Evolutionary conservation across 345 rosid genomes (phyloP).

Genomic region (Lagerstroemia speciosa): DNA sequence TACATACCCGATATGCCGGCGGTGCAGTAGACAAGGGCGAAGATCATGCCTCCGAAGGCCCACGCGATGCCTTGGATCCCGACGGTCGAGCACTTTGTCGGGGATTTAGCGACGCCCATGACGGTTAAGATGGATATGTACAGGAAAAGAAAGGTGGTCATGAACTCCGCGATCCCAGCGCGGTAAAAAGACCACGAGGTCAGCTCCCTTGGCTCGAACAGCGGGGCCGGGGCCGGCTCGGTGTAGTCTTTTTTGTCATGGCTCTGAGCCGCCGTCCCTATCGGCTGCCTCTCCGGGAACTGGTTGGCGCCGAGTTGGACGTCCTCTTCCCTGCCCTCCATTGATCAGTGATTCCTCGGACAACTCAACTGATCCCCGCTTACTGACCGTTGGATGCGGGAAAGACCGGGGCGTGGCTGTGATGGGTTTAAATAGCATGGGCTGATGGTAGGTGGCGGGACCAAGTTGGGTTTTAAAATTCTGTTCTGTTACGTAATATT

Average conservation of each 20-base stretch:
- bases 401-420: not conserved
- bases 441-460: not conserved
- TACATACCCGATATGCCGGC: constrained; percentile 44
- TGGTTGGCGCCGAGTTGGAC: constrained; percentile 52
- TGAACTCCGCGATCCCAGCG: constrained; percentile 47
- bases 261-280: constrained; percentile 46
- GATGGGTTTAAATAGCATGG: constrained; percentile 1
- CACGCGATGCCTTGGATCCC: constrained; percentile 60
- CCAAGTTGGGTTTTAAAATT: too few relatives aligned
- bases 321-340: constrained; percentile 46
- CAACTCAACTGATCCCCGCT: not conserved
- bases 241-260: constrained; percentile 34
- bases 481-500: not conserved
- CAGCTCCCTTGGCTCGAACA: constrained; percentile 28
- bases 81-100: constrained; percentile 29
- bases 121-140: constrained; percentile 41
- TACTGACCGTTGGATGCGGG: not conserved
- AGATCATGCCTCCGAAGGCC: constrained; percentile 63
- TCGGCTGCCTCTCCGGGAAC: constrained; percentile 40
- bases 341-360: not conserved
- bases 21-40: constrained; percentile 53
- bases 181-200: constrained; percentile 45
- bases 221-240: constrained; percentile 45
- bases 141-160: constrained; percentile 42
- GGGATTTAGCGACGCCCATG: constrained; percentile 32